Evolutionary conservation across 768 basidiomycete genomes (phyloP), one percentile per base, ranked within the genome.

Genomic region (Termitomyces titanicus): DNA sequence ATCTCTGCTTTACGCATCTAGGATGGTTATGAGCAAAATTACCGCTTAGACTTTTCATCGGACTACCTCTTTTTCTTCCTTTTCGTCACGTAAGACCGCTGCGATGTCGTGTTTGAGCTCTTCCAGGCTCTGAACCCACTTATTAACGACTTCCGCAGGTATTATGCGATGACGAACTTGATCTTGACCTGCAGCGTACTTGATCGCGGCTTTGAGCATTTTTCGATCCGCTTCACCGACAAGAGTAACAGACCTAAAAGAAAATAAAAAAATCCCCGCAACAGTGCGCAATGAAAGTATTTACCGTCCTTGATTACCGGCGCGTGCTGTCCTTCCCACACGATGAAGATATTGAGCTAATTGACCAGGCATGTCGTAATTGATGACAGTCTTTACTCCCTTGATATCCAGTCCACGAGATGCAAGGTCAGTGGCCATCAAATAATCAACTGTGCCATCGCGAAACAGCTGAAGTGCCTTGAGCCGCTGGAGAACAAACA

Each of bases 301-400:
- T 51, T 33, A 93, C 92, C 95, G 83, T 70, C 97, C 97, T 66
- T 87, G 88, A 62, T 81, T 83, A 5, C 97, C 97, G 3, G 97
- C 96, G 66, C 97, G 87, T 27, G 97, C 97, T 47, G 97, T 99
- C 67, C 97, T 83, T 63, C 97, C 97, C 22, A 98, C 96, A 56
- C 97, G 89, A 69, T 99, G 97, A 31, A 98, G 81, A 72, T 99
- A 99, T 64, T 94, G 94, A 8, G 91, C 85, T 33, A 98, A 75
- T 65, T 94, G 90, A 18, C 83, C 81, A 10, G 97, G 97, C 96
- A 98, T 97, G 68, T 99, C 97, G 67, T 95, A 98, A 71, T 99
- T 99, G 69, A 99, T 94, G 58, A 99, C 93, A 2, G 94, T 94
- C 66, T 98, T 92, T 24, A 98, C 87, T 15, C 95, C 95, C 68